phyloP scores from a whole-genome alignment of 139 green algal genomes.

The Mesotaenium endlicherianum region DNA sequence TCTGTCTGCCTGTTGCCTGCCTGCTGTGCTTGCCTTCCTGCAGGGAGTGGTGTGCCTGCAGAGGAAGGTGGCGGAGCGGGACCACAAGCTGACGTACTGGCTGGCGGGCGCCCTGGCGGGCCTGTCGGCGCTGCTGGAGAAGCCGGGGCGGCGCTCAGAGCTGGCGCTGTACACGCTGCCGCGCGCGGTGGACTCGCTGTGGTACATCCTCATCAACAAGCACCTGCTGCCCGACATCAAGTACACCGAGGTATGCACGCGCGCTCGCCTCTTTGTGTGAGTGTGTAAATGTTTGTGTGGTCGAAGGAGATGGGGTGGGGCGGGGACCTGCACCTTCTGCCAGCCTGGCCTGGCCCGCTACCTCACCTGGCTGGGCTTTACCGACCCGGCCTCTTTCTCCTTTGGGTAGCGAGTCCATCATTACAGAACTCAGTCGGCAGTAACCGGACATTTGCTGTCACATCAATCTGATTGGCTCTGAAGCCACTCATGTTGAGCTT shows the following conservation, averaged over 20 bases:
- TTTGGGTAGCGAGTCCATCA: too few species aligned
- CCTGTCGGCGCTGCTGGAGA: constrained; percentile 55
- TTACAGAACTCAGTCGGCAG: too few species aligned
- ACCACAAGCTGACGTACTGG: constrained; percentile 42
- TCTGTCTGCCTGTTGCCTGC: background rate
- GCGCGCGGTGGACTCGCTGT: constrained; percentile 52
- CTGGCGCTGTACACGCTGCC: constrained; percentile 58
- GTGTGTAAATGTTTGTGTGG: background rate
- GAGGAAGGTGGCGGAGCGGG: constrained; percentile 15
- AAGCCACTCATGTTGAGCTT: too few species aligned
- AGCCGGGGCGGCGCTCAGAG: constrained; percentile 53
- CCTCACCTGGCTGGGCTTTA: background rate
- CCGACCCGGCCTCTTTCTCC: too few species aligned
- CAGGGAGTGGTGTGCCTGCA: constrained; percentile 34
- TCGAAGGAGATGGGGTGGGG: background rate
- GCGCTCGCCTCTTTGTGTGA: background rate
- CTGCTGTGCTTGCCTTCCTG: background rate
- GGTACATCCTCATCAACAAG: constrained; percentile 50
- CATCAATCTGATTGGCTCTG: too few species aligned
- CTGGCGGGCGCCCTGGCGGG: constrained; percentile 14
- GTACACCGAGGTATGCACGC: constrained; percentile 9
- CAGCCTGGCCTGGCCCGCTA: background rate
- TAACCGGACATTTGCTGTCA: too few species aligned
- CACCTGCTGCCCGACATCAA: constrained; percentile 20
- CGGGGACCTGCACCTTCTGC: background rate